Evolutionary conservation across 1,284 basidiomycete genomes (phyloP), one percentile per base, ranked within the genome.

Genomic region (Trametes hirsuta): DNA sequence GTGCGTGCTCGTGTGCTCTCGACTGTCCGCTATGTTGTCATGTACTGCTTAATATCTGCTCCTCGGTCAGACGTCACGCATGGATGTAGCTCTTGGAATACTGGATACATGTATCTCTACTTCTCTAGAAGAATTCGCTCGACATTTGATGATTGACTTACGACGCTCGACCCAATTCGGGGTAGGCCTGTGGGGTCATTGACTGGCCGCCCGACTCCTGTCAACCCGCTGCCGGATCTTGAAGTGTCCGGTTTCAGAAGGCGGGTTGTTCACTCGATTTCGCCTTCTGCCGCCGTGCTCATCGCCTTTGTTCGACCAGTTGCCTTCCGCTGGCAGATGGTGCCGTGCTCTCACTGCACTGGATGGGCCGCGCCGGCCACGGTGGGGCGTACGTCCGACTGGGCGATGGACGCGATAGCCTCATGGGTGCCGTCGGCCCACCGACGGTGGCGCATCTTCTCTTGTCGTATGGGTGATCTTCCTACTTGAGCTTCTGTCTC

Each of bases 11-110:
- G 58, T 62, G 55, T 59, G 58, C 58, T 60, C 53, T 68, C 46
- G 35, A 60, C 57, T 66, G 40, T 64, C 47, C 55, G 61, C 42
- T 62, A 46, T 68, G 63, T 62, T 67, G 42, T 66, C 36, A 49
- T 67, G 67, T 67, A 63, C 60, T 66, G 61, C 66, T 70, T 61
- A 67, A 65, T 48, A 48, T 58, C 41, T 49, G 54, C 40, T 61
- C 55, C 47, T 57, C 46, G 40, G 40, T 47, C 52, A 56, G 61
- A 57, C 47, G 61, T 59, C 53, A 47, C 50, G 44, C 49, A 45
- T 55, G 56, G 56, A 58, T 69, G 66, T 68, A 68, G 68, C 67
- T 61, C 57, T 62, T 60, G 58, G 53, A 51, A 58, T 51, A 47
- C 35, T 52, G 59, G 36, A 59, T 53, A 53, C 14, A 56, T 62